These are phyloP conservation scores for Atalantia buxifolia DNA, from an alignment of 345 rosid species.

Conservation along the genomic window DNA sequence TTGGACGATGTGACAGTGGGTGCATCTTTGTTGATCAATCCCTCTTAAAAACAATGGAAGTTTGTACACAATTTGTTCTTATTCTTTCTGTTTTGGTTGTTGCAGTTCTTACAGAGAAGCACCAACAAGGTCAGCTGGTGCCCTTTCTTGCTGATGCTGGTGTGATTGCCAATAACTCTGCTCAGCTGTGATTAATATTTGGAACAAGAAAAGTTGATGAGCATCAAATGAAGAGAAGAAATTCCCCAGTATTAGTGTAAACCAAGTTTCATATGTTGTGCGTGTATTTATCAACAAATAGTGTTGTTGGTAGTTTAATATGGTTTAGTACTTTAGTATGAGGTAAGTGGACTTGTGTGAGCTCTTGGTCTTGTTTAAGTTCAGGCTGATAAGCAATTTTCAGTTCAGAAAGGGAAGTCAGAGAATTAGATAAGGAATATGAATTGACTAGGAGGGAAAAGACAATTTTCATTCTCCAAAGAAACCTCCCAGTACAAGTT, in stretches of 20 bases:
- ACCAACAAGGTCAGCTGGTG: constrained; percentile 52
- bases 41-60: neutral
- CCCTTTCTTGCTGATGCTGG: constrained; percentile 57
- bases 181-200: constrained; percentile 30
- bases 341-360: no score
- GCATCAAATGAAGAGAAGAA: neutral
- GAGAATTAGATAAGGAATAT: no score
- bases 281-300: neutral
- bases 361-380: neutral
- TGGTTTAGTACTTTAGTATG: neutral
- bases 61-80: neutral
- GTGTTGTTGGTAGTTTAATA: neutral
- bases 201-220: neutral
- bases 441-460: no score
- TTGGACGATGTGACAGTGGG: constrained; percentile 68
- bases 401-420: no score
- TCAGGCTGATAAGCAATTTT: neutral
- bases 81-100: neutral
- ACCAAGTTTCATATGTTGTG: neutral
- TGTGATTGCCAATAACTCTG: constrained; percentile 39
- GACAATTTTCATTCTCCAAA: no score
- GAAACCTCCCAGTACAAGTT: no score
- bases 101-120: constrained; percentile 49
- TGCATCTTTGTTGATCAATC: neutral
- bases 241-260: neutral